Evolutionary conservation across 1,284 basidiomycete species (phyloP).

Genomic region (Malassezia vespertilionis): DNA sequence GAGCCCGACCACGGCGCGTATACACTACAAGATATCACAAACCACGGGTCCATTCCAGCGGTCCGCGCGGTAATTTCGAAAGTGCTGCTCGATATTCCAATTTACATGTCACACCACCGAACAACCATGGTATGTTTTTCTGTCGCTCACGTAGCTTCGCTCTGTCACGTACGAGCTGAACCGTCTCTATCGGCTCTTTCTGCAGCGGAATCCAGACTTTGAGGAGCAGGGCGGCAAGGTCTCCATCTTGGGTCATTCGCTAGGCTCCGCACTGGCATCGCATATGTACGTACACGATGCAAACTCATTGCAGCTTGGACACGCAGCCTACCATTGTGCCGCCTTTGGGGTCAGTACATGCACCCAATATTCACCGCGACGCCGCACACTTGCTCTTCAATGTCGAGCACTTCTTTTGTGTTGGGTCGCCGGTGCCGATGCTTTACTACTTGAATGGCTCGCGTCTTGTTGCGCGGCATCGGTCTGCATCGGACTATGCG

Average conservation of each 20-base stretch:
- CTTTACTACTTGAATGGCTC: slow-evolving; percentile 54
- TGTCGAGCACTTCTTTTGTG: slow-evolving; percentile 51
- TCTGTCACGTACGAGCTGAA: slow-evolving; percentile 46
- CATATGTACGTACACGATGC: slow-evolving; percentile 45
- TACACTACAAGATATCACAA: slow-evolving; percentile 47
- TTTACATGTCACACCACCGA: slow-evolving; percentile 50
- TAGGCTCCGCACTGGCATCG: slow-evolving; percentile 53
- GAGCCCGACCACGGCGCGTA: slow-evolving; percentile 49
- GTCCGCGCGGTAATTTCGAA: slow-evolving; percentile 33
- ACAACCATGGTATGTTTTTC: slow-evolving; percentile 45
- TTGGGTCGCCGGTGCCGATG: slow-evolving; percentile 53
- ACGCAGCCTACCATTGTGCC: slow-evolving; percentile 52
- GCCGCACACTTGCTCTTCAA: slow-evolving; percentile 45
- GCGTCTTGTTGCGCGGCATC: slow-evolving; percentile 53
- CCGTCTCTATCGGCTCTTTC: slow-evolving; percentile 53
- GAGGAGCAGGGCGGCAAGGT: slow-evolving; percentile 49
- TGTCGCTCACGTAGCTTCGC: slow-evolving; percentile 43
- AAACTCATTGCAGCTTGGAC: slow-evolving; percentile 44
- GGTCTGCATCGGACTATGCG: slow-evolving; percentile 45
- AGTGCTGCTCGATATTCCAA: slow-evolving; percentile 52
- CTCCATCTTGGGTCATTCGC: slow-evolving; percentile 49
- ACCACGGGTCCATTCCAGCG: slow-evolving; percentile 28
- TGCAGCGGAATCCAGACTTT: slow-evolving; percentile 51
- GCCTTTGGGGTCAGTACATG: slow-evolving; percentile 16
- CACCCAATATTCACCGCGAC: slow-evolving; percentile 4